Base-by-base conservation (phyloP, 768 basidiomycete genomes). In the Boletus subcaerulescens region DNA sequence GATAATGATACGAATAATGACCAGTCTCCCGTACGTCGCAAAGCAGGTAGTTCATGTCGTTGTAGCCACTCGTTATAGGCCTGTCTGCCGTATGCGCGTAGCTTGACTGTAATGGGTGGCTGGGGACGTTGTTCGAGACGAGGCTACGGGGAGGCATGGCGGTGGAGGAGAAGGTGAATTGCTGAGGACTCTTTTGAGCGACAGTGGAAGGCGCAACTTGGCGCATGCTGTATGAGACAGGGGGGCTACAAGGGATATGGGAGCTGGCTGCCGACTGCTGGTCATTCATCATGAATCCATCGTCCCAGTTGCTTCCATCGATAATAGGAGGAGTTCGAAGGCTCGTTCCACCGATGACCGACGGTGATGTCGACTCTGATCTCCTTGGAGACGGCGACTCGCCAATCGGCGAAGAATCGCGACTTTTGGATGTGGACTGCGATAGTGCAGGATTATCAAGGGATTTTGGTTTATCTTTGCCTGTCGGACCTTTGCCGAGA, bases 401-500 rank as follows among this genome's bases (percentile, higher is more conserved):
- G 31, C 76, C 75, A 18, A 78, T 74, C n/a, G 88, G 87, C 5
- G 87, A 87, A 36, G 87, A 88, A 60, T 84, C 83, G 18, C 78
- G 77, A 52, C 85, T 77, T 33, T 84, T 73, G n/a, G 78, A 81
- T 5, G 75, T 69, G 31, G 77, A 72, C 48, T 74, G 73, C 1
- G 71, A 65, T 20, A 52, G 54, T 50, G 64, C 53, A 22, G 58
- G 50, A 32, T 59, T 63, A 48, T 83, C 80, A n/a, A 73, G 73
- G 8, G 68, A 48, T 62, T 78, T 89, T 47, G 87, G 85, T 65
- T 84, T 91, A 69, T 93, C 91, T 71, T 91, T 91, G 33, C 91
- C 91, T 0, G 91, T 93, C 26, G 91, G 91, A 45, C 91, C 91
- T 73, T 85, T 91, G 43, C 91, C 91, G 47, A 93, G 78, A 3